phyloP scores from a whole-genome alignment of 202 grass and related monocot genomes.

The Thinopyrum obtusiflorum region DNA sequence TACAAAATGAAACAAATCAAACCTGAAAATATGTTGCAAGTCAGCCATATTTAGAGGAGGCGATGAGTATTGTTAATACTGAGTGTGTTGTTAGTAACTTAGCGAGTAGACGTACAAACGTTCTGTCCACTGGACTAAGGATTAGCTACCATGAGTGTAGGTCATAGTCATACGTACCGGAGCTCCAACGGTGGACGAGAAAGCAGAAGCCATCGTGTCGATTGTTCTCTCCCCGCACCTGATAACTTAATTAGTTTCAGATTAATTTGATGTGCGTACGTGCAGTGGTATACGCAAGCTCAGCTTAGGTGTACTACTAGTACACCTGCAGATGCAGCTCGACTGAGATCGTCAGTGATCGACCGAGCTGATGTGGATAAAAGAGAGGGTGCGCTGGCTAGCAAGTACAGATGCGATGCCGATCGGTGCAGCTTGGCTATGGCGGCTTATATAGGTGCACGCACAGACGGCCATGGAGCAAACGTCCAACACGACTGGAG shows the following conservation, averaged over 20 bases:
- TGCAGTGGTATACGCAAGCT: slow-evolving; percentile 4
- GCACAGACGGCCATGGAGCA: background rate
- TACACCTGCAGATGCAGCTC: background rate
- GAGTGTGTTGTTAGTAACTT: background rate
- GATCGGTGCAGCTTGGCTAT: background rate
- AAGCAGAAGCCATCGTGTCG: slow-evolving; percentile 34
- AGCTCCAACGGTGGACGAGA: slow-evolving; percentile 62
- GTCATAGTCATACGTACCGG: slow-evolving; percentile 34
- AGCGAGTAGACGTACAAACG: background rate
- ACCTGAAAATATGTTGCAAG: background rate
- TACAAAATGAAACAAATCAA: background rate
- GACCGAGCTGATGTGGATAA: background rate
- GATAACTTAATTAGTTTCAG: background rate
- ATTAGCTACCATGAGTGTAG: background rate
- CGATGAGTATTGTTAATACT: background rate
- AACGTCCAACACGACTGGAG: background rate
- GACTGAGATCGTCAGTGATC: background rate
- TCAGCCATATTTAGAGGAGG: background rate
- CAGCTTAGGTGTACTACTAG: background rate
- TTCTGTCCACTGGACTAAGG: background rate
- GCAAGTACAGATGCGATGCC: slow-evolving; percentile 13
- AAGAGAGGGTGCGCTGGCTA: background rate
- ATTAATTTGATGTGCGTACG: background rate
- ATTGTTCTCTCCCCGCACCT: background rate
- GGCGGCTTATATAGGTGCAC: slow-evolving; percentile 1